phyloP scores from a whole-genome alignment of 768 basidiomycete species.

The Lyophyllum atratum region DNA sequence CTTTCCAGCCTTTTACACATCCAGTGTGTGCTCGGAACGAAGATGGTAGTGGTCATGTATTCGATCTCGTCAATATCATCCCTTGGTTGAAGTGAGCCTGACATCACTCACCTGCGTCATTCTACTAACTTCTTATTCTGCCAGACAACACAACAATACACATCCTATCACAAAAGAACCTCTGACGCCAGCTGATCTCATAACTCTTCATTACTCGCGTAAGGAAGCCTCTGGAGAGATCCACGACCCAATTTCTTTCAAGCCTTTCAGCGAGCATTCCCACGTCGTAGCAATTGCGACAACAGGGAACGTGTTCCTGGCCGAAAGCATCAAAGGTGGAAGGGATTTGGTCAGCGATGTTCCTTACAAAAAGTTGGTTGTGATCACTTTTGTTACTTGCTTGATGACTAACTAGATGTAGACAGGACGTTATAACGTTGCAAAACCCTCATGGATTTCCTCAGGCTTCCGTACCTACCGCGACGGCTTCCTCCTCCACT shows the following conservation, averaged over 20 bases:
- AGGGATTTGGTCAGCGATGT: constrained; percentile 85
- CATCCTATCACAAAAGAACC: constrained; percentile 78
- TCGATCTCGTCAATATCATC: constrained; percentile 90
- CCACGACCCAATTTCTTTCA: constrained; percentile 97
- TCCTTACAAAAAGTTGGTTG: constrained; percentile 76
- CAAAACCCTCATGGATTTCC: constrained; percentile 87
- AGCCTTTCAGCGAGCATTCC: constrained; percentile 94
- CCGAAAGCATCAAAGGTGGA: constrained; percentile 86
- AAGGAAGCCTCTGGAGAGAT: constrained; percentile 83
- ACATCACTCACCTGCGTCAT: neutral
- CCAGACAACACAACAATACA: constrained; percentile 78
- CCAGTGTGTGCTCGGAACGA: constrained; percentile 86
- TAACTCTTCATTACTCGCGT: constrained; percentile 78
- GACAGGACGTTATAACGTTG: constrained; percentile 89
- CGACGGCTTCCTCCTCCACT: constrained; percentile 30
- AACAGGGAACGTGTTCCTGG: constrained; percentile 91
- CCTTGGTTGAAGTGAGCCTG: constrained; percentile 85
- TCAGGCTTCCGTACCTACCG: constrained; percentile 46
- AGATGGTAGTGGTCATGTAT: constrained; percentile 80
- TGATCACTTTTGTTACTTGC: neutral
- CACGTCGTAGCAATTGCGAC: constrained; percentile 90
- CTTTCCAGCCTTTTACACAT: constrained; percentile 86
- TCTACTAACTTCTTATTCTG: constrained; percentile 8
- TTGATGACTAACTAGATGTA: constrained; percentile 27
- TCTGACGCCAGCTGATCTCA: constrained; percentile 70